These are phyloP conservation scores for Cyberlindnera lachancei DNA, from an alignment of 805 yeast species.

Conservation along the genomic window DNA sequence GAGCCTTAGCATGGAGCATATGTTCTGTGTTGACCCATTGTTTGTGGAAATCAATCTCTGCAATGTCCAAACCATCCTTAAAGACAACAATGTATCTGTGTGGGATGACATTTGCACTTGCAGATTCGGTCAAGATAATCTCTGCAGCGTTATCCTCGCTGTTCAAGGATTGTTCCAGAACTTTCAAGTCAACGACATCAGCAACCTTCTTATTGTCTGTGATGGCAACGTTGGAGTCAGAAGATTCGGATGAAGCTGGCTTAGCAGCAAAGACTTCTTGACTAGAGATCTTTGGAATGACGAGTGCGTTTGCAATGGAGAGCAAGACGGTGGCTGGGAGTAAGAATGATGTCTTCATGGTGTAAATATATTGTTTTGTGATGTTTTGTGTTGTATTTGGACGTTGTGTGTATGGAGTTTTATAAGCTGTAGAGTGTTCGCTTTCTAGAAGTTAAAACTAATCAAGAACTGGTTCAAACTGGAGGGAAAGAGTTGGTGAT, in stretches of 20 bases:
- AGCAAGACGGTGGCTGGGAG: slow-evolving; percentile 30
- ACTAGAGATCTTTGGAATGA: slow-evolving; percentile 49
- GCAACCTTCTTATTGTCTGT: slow-evolving; percentile 13
- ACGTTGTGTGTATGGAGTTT: not conserved
- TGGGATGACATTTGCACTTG: slow-evolving; percentile 45
- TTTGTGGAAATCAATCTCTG: slow-evolving; percentile 56
- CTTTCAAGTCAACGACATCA: slow-evolving; percentile 11
- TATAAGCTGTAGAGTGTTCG: not conserved
- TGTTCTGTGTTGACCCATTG: slow-evolving; percentile 56
- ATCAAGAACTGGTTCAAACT: not conserved
- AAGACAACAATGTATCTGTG: slow-evolving; percentile 82
- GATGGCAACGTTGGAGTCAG: slow-evolving; percentile 5
- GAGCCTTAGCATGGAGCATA: slow-evolving; percentile 31
- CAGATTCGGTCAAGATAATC: slow-evolving; percentile 33
- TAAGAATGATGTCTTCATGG: slow-evolving; percentile 14
- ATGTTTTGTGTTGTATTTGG: slow-evolving; percentile 9
- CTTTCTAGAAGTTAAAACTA: too few species aligned
- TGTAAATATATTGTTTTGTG: not conserved
- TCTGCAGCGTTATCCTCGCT: slow-evolving; percentile 32
- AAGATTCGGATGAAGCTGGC: slow-evolving; percentile 6
- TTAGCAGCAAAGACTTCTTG: slow-evolving; percentile 29
- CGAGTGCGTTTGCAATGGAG: slow-evolving; percentile 42
- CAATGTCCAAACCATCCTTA: slow-evolving; percentile 52
- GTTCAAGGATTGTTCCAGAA: slow-evolving; percentile 4
- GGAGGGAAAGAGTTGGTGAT: not conserved